These are phyloP conservation scores for Pestalotiopsis sp. DNA, from an alignment of 2,329 filamentous ascomycete species.

Conservation along the genomic window DNA sequence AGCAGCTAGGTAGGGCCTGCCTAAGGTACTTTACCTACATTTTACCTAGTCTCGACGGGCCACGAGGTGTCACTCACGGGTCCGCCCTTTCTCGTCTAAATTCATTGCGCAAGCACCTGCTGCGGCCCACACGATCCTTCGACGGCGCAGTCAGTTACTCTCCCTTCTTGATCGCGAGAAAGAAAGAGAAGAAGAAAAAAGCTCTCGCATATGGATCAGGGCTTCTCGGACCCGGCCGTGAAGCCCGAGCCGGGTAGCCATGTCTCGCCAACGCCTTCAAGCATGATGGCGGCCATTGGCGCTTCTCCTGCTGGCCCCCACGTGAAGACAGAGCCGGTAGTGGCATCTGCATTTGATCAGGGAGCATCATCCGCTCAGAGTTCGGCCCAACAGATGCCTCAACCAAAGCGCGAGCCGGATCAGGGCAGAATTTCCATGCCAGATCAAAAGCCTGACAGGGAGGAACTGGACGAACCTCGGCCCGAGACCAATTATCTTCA, in stretches of 20 bases:
- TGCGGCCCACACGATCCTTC: not conserved
- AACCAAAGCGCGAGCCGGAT: not conserved
- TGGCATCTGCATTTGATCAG: not conserved
- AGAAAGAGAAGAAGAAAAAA: no score
- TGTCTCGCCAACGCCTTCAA: not conserved
- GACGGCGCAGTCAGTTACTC: not conserved
- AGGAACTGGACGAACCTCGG: not conserved
- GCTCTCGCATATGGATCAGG: not conserved
- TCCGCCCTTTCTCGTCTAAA: not conserved
- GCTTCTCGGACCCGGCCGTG: not conserved
- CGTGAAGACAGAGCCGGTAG: not conserved
- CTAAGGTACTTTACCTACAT: no score
- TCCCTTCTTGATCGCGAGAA: not conserved
- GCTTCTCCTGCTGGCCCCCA: not conserved
- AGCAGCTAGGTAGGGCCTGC: no score
- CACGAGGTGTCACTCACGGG: not conserved
- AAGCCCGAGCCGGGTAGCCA: not conserved
- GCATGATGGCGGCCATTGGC: not conserved
- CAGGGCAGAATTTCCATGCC: not conserved
- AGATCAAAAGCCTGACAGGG: not conserved
- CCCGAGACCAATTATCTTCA: not conserved
- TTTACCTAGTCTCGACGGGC: no score
- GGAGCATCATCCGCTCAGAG: not conserved
- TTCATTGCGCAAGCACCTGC: not conserved
- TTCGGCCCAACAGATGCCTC: not conserved